A percentile compares a stretch with the other conserved stretches of the same genome.
Conservation (phyloP, 2,329 filamentous ascomycete genomes). For the Alternaria dauci region DNA sequence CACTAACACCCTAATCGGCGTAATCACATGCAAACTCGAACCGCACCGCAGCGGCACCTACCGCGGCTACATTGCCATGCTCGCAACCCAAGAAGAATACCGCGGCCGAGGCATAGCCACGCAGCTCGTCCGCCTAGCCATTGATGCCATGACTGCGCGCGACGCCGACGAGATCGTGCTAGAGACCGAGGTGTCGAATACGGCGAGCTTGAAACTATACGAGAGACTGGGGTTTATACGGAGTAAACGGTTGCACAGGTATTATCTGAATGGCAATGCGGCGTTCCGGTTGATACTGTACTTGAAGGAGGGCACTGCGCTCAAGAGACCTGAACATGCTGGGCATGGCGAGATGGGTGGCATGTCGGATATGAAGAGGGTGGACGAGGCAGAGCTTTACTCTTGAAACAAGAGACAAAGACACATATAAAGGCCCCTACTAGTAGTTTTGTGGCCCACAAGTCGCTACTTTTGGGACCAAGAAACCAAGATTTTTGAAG, state of each 20-base stretch:
- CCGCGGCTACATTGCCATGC: slow-evolving; percentile 97
- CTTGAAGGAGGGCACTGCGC: slow-evolving; percentile 63
- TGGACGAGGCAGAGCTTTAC: slow-evolving; percentile 18
- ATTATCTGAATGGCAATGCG: slow-evolving; percentile 96
- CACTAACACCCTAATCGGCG: slow-evolving; percentile 74
- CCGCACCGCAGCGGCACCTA: slow-evolving; percentile 84
- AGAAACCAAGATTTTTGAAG: neutral
- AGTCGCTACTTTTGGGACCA: neutral
- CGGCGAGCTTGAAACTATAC: slow-evolving; percentile 88
- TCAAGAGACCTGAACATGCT: slow-evolving; percentile 37
- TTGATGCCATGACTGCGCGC: slow-evolving; percentile 85
- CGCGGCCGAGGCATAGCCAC: slow-evolving; percentile 87
- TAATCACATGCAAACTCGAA: slow-evolving; percentile 95
- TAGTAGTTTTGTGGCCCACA: neutral
- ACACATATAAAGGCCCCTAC: neutral
- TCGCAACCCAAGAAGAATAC: slow-evolving; percentile 83
- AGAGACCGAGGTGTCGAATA: slow-evolving; percentile 94
- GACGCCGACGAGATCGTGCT: slow-evolving; percentile 94
- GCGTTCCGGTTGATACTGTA: slow-evolving; percentile 89
- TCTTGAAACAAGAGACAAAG: neutral
- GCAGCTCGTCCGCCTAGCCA: slow-evolving; percentile 84
- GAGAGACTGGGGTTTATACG: slow-evolving; percentile 90
- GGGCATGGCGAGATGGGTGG: slow-evolving; percentile 5
- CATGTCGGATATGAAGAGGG: slow-evolving; percentile 8
- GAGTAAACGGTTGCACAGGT: slow-evolving; percentile 91